phyloP scores from a whole-genome alignment of 805 yeast genomes.

The Monosporozyma aquatica region DNA sequence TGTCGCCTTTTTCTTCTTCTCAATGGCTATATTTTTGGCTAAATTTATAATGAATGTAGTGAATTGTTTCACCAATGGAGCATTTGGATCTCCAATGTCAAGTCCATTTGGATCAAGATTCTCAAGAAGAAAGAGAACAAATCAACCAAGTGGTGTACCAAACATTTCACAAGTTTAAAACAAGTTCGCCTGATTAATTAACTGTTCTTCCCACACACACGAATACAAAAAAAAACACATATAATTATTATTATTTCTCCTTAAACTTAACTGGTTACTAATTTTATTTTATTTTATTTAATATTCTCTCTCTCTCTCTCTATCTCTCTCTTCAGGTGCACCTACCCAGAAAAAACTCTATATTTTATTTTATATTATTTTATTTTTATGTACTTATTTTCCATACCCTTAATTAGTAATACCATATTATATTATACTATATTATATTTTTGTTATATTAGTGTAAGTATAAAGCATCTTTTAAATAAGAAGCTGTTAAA shows the following conservation, averaged over 20 bases:
- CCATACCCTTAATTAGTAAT: conserved; percentile 1
- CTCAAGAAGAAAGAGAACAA: conserved; percentile 22
- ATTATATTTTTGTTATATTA: no score
- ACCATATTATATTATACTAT: neutral
- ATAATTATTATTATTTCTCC: neutral
- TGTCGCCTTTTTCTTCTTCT: conserved; percentile 73
- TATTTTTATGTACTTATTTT: neutral
- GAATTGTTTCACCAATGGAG: conserved; percentile 38
- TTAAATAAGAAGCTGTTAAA: no score
- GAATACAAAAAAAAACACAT: no score
- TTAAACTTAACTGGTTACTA: neutral
- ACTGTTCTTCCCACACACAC: no score
- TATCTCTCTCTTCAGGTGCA: no score
- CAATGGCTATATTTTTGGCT: conserved; percentile 65
- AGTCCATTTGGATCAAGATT: conserved; percentile 13
- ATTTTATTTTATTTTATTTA: neutral
- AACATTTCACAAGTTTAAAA: conserved; percentile 78
- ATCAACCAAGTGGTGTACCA: conserved; percentile 54
- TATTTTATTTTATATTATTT: neutral
- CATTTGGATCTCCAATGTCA: conserved; percentile 11
- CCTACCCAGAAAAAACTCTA: no score
- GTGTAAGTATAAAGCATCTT: no score
- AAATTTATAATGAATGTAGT: conserved; percentile 45
- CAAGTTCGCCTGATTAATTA: no score
- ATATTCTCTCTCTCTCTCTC: no score